A percentile compares a stretch with the other conserved stretches of the same genome.
phyloP scores from a whole-genome alignment of 768 basidiomycete species.

The Clitopilus passeckerianus region DNA sequence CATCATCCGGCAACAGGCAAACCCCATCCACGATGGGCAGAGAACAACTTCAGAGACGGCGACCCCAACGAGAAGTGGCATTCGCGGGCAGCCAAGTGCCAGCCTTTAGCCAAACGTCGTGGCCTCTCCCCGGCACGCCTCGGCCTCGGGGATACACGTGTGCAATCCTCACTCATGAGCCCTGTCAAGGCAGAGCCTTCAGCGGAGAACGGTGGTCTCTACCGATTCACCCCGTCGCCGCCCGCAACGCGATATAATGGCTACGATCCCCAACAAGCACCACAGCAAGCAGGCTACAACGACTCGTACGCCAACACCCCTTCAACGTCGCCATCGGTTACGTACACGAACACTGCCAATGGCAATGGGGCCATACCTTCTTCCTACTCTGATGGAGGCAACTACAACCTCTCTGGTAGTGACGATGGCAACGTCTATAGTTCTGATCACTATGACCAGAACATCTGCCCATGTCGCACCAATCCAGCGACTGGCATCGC shows the following conservation, averaged over 20 bases:
- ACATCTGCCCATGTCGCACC: slow-evolving; percentile 56
- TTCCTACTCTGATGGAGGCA: slow-evolving; percentile 33
- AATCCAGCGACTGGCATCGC: slow-evolving; percentile 55
- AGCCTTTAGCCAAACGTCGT: slow-evolving; percentile 37
- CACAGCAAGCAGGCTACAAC: slow-evolving; percentile 2
- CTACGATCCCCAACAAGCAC: slow-evolving; percentile 25
- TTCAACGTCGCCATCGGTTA: slow-evolving; percentile 15
- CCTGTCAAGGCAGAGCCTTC: slow-evolving; percentile 67
- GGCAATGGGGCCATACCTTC: slow-evolving; percentile 16
- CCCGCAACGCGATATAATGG: slow-evolving; percentile 51
- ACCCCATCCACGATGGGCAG: slow-evolving; percentile 85
- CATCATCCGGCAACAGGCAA: slow-evolving; percentile 46
- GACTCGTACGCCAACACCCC: background rate
- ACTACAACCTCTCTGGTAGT: slow-evolving; percentile 30
- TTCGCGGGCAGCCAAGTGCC: slow-evolving; percentile 72
- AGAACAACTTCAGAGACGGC: slow-evolving; percentile 71
- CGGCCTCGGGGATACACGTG: slow-evolving; percentile 29
- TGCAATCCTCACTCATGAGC: slow-evolving; percentile 42
- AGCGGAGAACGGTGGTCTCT: slow-evolving; percentile 50
- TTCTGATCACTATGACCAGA: slow-evolving; percentile 28
- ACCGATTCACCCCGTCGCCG: slow-evolving; percentile 67
- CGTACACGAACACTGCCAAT: slow-evolving; percentile 17
- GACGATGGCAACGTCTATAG: slow-evolving; percentile 34
- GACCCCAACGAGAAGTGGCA: slow-evolving; percentile 86
- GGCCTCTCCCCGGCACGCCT: slow-evolving; percentile 30